These are phyloP conservation scores for Pseudogymnoascus sp. DNA, from an alignment of 2,329 filamentous ascomycete genomes.

Conservation along the genomic window DNA sequence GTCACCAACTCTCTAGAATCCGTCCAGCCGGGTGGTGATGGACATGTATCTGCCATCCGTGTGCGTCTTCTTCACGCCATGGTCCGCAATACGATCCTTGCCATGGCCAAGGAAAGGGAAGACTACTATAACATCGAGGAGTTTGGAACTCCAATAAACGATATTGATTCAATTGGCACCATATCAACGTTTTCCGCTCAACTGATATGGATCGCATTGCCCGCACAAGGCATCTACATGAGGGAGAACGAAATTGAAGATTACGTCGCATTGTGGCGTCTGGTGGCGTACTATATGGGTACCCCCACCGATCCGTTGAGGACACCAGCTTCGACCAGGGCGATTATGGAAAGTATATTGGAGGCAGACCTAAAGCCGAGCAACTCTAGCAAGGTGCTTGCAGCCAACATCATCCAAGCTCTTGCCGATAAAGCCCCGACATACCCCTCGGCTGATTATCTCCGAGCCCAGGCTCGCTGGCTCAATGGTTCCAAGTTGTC, in stretches of 20 bases:
- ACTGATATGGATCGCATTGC: slow-evolving; percentile 53
- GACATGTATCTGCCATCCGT: slow-evolving; percentile 51
- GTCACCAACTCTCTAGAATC: slow-evolving; percentile 49
- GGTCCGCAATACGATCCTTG: slow-evolving; percentile 54
- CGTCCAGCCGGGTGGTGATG: slow-evolving; percentile 53
- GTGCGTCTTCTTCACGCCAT: slow-evolving; percentile 58
- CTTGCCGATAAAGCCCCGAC: slow-evolving; percentile 55
- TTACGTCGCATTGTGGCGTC: slow-evolving; percentile 62
- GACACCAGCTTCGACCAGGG: slow-evolving; percentile 43
- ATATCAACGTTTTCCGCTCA: slow-evolving; percentile 55
- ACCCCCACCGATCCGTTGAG: slow-evolving; percentile 53
- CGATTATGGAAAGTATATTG: slow-evolving; percentile 57
- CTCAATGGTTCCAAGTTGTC: slow-evolving; percentile 56
- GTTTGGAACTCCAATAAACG: slow-evolving; percentile 55
- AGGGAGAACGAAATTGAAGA: slow-evolving; percentile 48
- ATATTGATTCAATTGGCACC: slow-evolving; percentile 55
- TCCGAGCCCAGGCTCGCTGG: slow-evolving; percentile 60
- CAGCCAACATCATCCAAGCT: slow-evolving; percentile 60
- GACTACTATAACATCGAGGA: slow-evolving; percentile 51
- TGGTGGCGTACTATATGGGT: slow-evolving; percentile 62
- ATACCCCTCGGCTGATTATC: slow-evolving; percentile 52
- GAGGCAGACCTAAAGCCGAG: slow-evolving; percentile 56
- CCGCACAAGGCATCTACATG: slow-evolving; percentile 53
- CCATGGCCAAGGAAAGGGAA: slow-evolving; percentile 42
- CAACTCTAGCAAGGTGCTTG: slow-evolving; percentile 50